A percentile compares a stretch with the other conserved stretches of the same genome.
Evolutionary conservation across 1,284 basidiomycete genomes (phyloP).

Genomic region (Exsudoporus floridanus): DNA sequence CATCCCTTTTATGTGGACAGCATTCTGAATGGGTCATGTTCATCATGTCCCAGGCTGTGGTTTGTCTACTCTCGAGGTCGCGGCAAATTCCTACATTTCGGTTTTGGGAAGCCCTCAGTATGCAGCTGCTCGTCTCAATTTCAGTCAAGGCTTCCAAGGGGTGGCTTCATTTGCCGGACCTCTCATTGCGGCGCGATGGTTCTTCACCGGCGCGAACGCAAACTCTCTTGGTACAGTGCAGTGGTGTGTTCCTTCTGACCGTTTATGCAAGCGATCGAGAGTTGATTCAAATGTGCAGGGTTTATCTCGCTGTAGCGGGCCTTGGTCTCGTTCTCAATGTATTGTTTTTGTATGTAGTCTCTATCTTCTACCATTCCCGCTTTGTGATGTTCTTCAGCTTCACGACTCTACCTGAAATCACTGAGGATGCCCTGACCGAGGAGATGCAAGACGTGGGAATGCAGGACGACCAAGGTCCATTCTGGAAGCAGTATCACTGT

Average conservation of each 20-base stretch:
- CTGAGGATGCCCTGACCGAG: slow-evolving; percentile 59
- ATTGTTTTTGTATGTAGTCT: slow-evolving; percentile 57
- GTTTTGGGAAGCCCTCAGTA: slow-evolving; percentile 66
- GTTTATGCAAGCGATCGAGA: background rate
- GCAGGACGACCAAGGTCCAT: slow-evolving; percentile 50
- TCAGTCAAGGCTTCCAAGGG: slow-evolving; percentile 82
- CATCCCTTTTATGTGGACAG: background rate
- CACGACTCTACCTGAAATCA: slow-evolving; percentile 74
- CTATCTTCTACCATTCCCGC: background rate
- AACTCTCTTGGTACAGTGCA: slow-evolving; percentile 69
- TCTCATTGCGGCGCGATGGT: slow-evolving; percentile 75
- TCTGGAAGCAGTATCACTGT: slow-evolving; percentile 72
- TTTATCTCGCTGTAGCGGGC: slow-evolving; percentile 75
- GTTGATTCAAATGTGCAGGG: slow-evolving; percentile 41
- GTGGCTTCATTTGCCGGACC: slow-evolving; percentile 79
- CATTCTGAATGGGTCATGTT: background rate
- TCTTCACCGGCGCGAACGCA: slow-evolving; percentile 66
- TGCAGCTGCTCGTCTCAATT: slow-evolving; percentile 77
- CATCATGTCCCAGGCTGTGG: slow-evolving; percentile 56
- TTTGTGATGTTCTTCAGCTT: slow-evolving; percentile 42
- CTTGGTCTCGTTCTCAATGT: slow-evolving; percentile 64
- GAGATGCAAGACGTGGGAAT: slow-evolving; percentile 49
- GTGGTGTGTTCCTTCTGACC: slow-evolving; percentile 43
- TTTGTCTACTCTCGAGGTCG: slow-evolving; percentile 65
- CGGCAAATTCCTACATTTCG: slow-evolving; percentile 80